Evolutionary conservation across 495 filamentous ascomycete species (phyloP).

Genomic region (Tuber magnatum): DNA sequence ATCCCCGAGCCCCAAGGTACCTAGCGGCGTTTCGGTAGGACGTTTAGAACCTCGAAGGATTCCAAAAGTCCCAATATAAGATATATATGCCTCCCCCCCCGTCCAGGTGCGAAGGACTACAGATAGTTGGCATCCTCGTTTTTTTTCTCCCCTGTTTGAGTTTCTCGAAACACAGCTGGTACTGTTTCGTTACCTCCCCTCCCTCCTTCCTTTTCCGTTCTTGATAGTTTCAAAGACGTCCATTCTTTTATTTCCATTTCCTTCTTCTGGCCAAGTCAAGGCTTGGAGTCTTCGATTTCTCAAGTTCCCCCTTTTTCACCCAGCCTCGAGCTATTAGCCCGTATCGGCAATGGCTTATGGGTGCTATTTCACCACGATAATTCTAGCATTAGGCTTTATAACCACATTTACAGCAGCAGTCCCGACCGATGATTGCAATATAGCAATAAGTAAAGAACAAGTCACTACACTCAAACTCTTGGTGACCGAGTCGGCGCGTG

Average conservation of each 20-base stretch:
- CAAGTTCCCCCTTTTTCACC: neutral
- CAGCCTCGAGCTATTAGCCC: neutral
- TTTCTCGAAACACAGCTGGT: neutral
- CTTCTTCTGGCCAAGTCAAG: neutral
- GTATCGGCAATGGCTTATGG: neutral
- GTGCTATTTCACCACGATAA: neutral
- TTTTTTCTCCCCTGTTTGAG: neutral
- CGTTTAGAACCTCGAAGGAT: neutral
- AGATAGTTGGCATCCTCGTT: neutral
- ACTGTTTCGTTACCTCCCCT: neutral
- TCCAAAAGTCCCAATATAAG: neutral
- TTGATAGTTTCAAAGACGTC: conserved; percentile 1
- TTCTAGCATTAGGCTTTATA: neutral
- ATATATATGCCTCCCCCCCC: neutral
- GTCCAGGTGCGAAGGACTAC: neutral
- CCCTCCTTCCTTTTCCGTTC: neutral
- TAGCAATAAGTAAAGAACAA: neutral
- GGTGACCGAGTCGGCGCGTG: neutral
- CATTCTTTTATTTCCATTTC: neutral
- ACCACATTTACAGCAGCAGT: neutral
- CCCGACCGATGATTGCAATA: neutral
- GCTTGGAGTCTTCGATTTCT: neutral
- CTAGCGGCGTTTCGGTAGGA: neutral
- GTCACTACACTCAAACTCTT: neutral
- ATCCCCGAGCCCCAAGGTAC: neutral